Evolutionary conservation across 805 yeast genomes (phyloP), one percentile per base, ranked within the genome.

Genomic region (Vanderwaltozyma verrucispora): DNA sequence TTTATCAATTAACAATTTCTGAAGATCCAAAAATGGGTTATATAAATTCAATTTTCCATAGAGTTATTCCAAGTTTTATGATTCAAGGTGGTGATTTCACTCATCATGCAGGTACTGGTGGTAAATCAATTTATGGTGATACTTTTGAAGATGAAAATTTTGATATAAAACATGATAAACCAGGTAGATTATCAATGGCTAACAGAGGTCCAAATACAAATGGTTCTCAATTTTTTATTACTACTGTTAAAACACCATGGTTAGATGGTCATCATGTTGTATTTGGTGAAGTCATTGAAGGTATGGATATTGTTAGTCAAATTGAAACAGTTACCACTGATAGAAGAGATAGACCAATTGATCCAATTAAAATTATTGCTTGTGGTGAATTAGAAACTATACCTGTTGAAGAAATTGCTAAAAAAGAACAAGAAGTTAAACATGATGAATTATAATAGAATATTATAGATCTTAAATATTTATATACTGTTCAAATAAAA

Each of bases 141-240:
- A 75, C 71, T 57, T 80, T 80, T 62, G 43, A 43, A 35, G 88
- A 81, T 55, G 89, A 81, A 60, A 79, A 77, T 72, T 80, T 80
- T 56, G 48, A 54, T 56, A 65, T 69, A 65, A 77, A 63, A 56
- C 96, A 87, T 76, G 67, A 69, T 68, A 69, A 75, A 63, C 75
- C 88, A 71, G 71, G 85, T 73, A 66, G 79, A 65, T 62, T 84
- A 57, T 83, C 94, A 44, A 88, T 88, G 96, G 96, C 95, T 62
- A 88, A 88, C 63, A 87, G 95, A 47, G 96, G 96, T 53, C 92
- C 89, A 63, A 81, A 85, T 77, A 83, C 95, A 69, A 88, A 88
- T 67, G 95, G 95, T 39, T 85, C 95, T 37, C 96, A 87, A 69
- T 87, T 87, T 67, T 87, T 87, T 72, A 80, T 84, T 68, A 85